phyloP scores from a whole-genome alignment of 129 eudicot species.

The Logfia minima region DNA sequence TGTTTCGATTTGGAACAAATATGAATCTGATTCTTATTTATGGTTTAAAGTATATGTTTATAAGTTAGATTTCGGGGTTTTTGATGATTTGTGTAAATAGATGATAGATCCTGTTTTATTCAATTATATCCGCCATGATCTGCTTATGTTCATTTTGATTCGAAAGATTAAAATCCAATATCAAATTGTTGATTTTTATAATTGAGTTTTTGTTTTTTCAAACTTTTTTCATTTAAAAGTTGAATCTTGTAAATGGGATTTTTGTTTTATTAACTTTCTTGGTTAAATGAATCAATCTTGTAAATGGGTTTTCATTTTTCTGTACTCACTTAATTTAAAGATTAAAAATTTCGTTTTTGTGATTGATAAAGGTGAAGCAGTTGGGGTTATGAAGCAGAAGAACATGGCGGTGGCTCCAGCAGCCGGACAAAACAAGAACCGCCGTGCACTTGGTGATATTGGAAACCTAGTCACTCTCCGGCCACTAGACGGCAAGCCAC shows the following conservation, averaged over 20 bases:
- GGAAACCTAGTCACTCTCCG: slow-evolving; percentile 71
- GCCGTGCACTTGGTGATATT: slow-evolving; percentile 80
- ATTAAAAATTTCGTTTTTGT: not conserved
- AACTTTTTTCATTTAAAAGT: not conserved
- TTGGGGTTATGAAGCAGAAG: slow-evolving; percentile 59
- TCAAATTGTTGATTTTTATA: not conserved
- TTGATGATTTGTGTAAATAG: not conserved
- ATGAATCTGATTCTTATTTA: not conserved
- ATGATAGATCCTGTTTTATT: not conserved
- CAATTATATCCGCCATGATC: not conserved
- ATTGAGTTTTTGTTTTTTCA: not conserved
- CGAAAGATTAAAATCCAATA: not conserved
- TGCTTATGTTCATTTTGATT: not conserved
- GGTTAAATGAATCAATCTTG: not conserved
- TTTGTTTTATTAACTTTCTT: not conserved
- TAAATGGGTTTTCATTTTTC: not conserved
- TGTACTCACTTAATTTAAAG: slow-evolving; percentile 1
- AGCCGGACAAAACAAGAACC: slow-evolving; percentile 52
- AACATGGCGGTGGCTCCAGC: slow-evolving; percentile 43
- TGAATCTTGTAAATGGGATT: not conserved
- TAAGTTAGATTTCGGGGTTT: no score
- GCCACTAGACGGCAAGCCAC: slow-evolving; percentile 55
- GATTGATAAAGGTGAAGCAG: slow-evolving; percentile 43
- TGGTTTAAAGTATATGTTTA: not conserved
- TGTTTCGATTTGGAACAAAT: not conserved